These are phyloP conservation scores for Raddia guianensis DNA, from an alignment of 176 grass and related monocot genomes.

Conservation along the genomic window DNA sequence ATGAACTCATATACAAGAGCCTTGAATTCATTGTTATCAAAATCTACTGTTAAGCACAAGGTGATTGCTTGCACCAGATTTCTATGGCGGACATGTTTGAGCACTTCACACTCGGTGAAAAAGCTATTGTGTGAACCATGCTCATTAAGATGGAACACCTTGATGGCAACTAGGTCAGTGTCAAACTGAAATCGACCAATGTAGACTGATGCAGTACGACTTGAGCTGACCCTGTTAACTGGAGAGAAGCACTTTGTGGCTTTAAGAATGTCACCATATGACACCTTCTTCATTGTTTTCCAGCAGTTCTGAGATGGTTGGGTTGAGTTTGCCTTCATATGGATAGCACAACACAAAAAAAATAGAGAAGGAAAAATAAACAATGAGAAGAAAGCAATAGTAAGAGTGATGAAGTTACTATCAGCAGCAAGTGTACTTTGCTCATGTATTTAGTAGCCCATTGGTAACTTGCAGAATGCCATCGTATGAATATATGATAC, in stretches of 20 bases:
- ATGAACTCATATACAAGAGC: constrained; percentile 42
- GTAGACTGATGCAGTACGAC: constrained; percentile 30
- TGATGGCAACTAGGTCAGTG: constrained; percentile 38
- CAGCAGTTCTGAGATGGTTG: constrained; percentile 16
- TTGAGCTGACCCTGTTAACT: constrained; percentile 6
- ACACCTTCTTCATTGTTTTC: constrained; percentile 43
- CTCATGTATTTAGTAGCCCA: background rate
- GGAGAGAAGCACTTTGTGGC: constrained; percentile 44
- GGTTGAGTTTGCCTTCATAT: background rate
- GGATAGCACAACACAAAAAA: background rate
- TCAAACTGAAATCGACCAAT: constrained; percentile 43
- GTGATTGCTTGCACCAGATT: constrained; percentile 42
- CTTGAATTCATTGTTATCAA: constrained; percentile 41
- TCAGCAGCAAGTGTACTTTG: background rate
- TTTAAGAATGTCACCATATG: constrained; percentile 31
- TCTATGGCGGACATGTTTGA: constrained; percentile 19
- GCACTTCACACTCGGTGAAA: constrained; percentile 4
- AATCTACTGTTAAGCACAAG: constrained; percentile 28
- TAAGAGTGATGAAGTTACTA: background rate
- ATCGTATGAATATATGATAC: background rate
- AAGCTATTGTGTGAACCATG: background rate
- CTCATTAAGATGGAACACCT: constrained; percentile 29
- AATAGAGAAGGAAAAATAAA: too few species aligned
- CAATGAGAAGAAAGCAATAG: background rate
- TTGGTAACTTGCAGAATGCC: too few species aligned